Evolutionary conservation across 106 monocot species (phyloP), one percentile per base, ranked within the genome.

Genomic region (Dendrobium chrysotoxum): DNA sequence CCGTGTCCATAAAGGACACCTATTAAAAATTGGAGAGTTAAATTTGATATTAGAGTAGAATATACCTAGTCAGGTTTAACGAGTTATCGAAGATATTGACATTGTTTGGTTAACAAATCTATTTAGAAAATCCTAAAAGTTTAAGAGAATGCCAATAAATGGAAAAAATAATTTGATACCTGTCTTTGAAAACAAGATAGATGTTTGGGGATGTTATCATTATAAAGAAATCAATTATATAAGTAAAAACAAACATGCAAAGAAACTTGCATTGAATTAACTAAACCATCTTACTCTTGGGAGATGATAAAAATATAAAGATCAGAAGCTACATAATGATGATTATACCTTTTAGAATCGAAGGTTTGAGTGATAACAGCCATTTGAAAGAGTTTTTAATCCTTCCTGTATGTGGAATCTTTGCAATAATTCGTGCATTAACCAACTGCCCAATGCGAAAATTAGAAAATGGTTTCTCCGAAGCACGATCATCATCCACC

Each of bases 331-430:
- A 11, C 44, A 2, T 15, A 71, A 39, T 5, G 44, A 65, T 64
- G 12, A 21, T 44, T 28, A 68, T 89, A 95, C 95, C 95, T 83
- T 83, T 30, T 76, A 92, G 38, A 21, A 85, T 40, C 35, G 93
- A 93, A 31, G 89, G 89, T 86, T 55, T 88, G 74, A 91, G 26
- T 20, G 98, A 95, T 55, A 99, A 45, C 66, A 91, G 92, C 91
- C 91, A 99, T 9, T 58, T 80, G 77, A 78, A 84, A 45, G 82
- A 80, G 79, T 89, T 91, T 82, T 75, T 72, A 72, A 76, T 70
- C 53, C 85, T 92, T 79, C 84, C 85, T 54, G 86, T 79, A 0
- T 83, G 77, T 5, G 61, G 78, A 46, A 61, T 35, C 25, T 87
- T 89, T 40, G 84, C 89, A 81, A 99, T 79, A 79, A 95, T 87